Conservation (phyloP, 2,329 filamentous ascomycete genomes). For the Fusarium nelsonii region DNA sequence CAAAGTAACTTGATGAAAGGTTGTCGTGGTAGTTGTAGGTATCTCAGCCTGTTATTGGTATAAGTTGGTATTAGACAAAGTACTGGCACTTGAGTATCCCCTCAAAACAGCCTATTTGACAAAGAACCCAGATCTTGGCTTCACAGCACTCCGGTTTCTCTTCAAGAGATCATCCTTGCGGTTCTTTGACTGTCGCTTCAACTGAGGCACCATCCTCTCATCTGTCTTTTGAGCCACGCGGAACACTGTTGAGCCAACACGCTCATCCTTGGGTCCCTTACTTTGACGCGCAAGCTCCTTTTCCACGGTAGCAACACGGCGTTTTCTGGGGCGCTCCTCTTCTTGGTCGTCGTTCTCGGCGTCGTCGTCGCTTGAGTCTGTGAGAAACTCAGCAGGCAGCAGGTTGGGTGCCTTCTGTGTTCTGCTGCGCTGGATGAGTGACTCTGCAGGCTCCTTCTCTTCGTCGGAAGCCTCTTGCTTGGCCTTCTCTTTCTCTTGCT, state of each 20-base stretch:
- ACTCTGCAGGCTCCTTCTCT: conserved; percentile 14
- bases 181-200: conserved; percentile 57
- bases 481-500: conserved; percentile 40
- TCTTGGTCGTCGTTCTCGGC: conserved; percentile 46
- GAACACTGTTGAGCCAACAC: conserved; percentile 67
- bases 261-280: conserved; percentile 60
- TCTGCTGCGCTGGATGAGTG: conserved; percentile 42
- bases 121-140: conserved; percentile 59
- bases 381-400: conserved; percentile 66
- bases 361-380: conserved; percentile 61
- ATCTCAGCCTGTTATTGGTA: conserved; percentile 18
- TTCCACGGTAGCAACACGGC: conserved; percentile 59
- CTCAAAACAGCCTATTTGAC: conserved; percentile 33
- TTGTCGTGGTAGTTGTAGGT: not conserved
- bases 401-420: conserved; percentile 57
- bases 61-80: conserved; percentile 23
- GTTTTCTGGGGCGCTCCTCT: conserved; percentile 55
- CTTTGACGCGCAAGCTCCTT: conserved; percentile 54
- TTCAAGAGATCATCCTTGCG: conserved; percentile 60
- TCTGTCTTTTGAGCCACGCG: conserved; percentile 62
- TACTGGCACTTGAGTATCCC: not conserved
- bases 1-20: not conserved
- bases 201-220: conserved; percentile 62
- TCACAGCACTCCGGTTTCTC: conserved; percentile 58
- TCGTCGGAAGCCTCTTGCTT: conserved; percentile 34